Evolutionary conservation across 2,329 filamentous ascomycete genomes (phyloP).

Genomic region (Chalaropsis ovoidea): DNA sequence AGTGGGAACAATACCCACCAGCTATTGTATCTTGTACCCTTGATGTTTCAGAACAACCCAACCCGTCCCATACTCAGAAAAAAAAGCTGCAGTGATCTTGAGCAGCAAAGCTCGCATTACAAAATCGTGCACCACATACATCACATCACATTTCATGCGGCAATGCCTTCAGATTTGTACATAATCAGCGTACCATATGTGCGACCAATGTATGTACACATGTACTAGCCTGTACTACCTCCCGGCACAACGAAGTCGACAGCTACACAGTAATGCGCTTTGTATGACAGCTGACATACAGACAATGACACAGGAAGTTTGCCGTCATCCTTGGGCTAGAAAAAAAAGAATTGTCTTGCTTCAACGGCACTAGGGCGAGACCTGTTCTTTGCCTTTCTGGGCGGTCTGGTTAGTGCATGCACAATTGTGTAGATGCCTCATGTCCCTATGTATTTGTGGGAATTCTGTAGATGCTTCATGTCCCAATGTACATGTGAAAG

Average conservation of each 20-base stretch:
- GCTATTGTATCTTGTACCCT: no score
- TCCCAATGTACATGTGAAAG: not conserved
- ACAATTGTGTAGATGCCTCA: not conserved
- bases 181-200: not conserved
- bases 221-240: not conserved
- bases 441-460: not conserved
- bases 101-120: not conserved
- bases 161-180: not conserved
- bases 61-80: not conserved
- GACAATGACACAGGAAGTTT: not conserved
- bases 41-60: not conserved
- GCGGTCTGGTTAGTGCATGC: not conserved
- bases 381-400: not conserved
- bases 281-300: not conserved
- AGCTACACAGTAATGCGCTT: not conserved
- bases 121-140: slow-evolving; percentile 4
- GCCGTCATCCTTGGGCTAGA: not conserved
- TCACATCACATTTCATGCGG: not conserved
- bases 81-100: not conserved
- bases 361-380: not conserved
- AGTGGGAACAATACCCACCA: no score
- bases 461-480: no score
- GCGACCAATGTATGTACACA: not conserved
- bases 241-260: not conserved
- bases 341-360: slow-evolving; percentile 2